phyloP scores from a whole-genome alignment of 2,329 filamentous ascomycete species.

The Xylaria digitata region DNA sequence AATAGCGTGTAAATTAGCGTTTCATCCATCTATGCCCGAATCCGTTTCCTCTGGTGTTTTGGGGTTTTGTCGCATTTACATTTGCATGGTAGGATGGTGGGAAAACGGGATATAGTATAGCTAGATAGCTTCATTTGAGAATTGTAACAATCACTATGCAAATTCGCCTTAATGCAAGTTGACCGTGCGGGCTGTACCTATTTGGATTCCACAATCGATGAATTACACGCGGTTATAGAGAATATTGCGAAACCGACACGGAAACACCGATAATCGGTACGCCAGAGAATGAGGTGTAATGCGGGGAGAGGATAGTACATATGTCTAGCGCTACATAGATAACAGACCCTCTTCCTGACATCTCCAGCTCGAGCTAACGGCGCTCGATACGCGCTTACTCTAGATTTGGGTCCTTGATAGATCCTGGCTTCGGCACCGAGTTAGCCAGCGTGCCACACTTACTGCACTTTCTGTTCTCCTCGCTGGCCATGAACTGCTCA shows the following conservation, averaged over 20 bases:
- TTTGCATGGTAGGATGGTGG: slow-evolving; percentile 28
- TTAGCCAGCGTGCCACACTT: slow-evolving; percentile 82
- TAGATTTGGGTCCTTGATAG: slow-evolving; percentile 70
- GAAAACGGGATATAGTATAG: slow-evolving; percentile 16
- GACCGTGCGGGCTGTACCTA: background rate
- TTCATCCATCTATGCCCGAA: background rate
- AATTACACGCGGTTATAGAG: background rate
- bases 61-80: slow-evolving; percentile 19
- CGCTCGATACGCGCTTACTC: slow-evolving; percentile 43
- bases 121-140: slow-evolving; percentile 15
- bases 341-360: background rate
- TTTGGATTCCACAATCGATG: background rate
- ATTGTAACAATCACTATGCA: slow-evolving; percentile 10
- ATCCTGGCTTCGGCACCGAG: slow-evolving; percentile 70
- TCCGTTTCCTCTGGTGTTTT: background rate
- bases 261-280: background rate
- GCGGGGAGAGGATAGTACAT: background rate
- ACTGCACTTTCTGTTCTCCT: slow-evolving; percentile 77
- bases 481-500: slow-evolving; percentile 75
- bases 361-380: background rate
- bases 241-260: background rate
- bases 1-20: background rate
- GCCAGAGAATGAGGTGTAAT: background rate
- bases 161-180: slow-evolving; percentile 3
- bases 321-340: background rate